A percentile compares a stretch with the other conserved stretches of the same genome.
Evolutionary conservation across 495 filamentous ascomycete species (phyloP).

Genomic region (Penicillium argentinense): DNA sequence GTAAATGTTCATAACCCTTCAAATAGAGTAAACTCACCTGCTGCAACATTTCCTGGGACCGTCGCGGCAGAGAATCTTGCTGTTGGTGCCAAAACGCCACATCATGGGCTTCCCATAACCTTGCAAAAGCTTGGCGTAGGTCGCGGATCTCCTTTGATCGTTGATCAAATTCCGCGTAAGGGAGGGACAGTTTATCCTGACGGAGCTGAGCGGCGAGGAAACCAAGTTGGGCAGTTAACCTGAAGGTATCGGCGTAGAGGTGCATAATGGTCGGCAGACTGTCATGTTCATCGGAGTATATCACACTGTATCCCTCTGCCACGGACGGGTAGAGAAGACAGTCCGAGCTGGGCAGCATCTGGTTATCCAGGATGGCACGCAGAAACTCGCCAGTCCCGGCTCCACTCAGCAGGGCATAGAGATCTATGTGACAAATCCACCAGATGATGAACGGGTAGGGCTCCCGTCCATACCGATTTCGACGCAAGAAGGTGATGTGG

Average conservation of each 20-base stretch:
- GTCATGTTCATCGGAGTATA: slow-evolving; percentile 36
- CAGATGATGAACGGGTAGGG: slow-evolving; percentile 54
- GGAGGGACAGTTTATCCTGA: slow-evolving; percentile 18
- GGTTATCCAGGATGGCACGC: slow-evolving; percentile 43
- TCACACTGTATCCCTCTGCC: slow-evolving; percentile 27
- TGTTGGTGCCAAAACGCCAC: slow-evolving; percentile 34
- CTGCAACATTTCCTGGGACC: slow-evolving; percentile 44
- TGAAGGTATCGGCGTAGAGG: slow-evolving; percentile 44
- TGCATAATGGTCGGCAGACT: slow-evolving; percentile 43
- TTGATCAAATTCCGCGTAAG: slow-evolving; percentile 16
- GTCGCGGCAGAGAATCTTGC: slow-evolving; percentile 38
- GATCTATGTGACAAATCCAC: slow-evolving; percentile 57
- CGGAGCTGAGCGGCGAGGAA: slow-evolving; percentile 41
- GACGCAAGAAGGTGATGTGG: slow-evolving; percentile 48
- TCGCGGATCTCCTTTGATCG: slow-evolving; percentile 25
- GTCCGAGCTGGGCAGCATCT: slow-evolving; percentile 47
- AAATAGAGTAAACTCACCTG: slow-evolving; percentile 42
- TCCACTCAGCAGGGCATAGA: slow-evolving; percentile 55
- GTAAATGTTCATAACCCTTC: too few species aligned
- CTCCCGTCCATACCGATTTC: slow-evolving; percentile 46
- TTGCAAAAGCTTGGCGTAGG: slow-evolving; percentile 38
- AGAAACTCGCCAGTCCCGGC: slow-evolving; percentile 53
- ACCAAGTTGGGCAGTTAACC: slow-evolving; percentile 41
- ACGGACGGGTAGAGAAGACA: slow-evolving; percentile 33
- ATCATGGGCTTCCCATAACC: slow-evolving; percentile 43